Evolutionary conservation across 441 rosid genomes (phyloP), one percentile per base, ranked within the genome.

Genomic region (Croton setiger): DNA sequence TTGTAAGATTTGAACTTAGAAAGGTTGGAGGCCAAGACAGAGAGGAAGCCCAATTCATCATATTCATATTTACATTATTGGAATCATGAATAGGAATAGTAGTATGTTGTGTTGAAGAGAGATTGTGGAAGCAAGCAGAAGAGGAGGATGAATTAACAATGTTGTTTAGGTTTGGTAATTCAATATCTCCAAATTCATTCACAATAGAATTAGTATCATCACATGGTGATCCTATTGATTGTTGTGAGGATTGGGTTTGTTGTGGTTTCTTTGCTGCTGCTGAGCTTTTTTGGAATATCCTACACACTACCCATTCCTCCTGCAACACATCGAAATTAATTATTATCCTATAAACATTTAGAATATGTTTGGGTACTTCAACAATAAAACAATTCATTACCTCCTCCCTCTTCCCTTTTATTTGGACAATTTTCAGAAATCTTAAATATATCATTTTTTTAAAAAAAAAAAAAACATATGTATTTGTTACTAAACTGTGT

Each of bases 231-330:
- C 78, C 96, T 43, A 72, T 78, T 37, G 96, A 88, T 68, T 85
- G 87, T 66, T 79, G 88, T 5, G 88, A 78, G 20, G 93, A 79
- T 76, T 76, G 78, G 43, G 81, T 64, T 54, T 78, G 84, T 56
- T 84, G 91, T 66, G 82, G 88, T 74, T 81, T 92, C 77, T 82
- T 90, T 4, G 52, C 20, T 15, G 20, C 20, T 9, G 82, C 63
- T 11, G 82, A 67, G 81, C 75, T 87, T 82, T 94, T 94, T 79
- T 94, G 88, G 47, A 90, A 92, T 72, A 94, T 85, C 88, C 99
- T 87, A 80, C 91, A 79, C 70, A 92, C 99, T 56, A 88, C 97
- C 99, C 99, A 94, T 78, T 88, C 99, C 74, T 90, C 97, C 98
- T 94, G 88, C 63, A 77, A 75, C 15, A 69, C 11, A 39, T 2